These are phyloP conservation scores for Hymenoscyphus occultus DNA, from an alignment of 2,329 filamentous ascomycete species.

Conservation along the genomic window DNA sequence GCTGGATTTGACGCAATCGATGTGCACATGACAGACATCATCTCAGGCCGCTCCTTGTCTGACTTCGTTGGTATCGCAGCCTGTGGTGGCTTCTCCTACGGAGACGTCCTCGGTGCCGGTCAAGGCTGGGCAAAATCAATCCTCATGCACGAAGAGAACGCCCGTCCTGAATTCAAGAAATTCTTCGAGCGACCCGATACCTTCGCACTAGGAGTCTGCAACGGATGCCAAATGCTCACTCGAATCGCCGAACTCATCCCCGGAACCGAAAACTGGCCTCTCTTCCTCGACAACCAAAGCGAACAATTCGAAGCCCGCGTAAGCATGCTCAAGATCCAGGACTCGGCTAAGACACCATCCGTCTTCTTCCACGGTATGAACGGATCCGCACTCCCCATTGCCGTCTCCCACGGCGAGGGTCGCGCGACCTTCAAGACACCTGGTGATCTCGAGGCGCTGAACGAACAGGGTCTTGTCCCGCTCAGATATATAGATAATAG, in stretches of 20 bases:
- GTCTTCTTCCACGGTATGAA: slow-evolving; percentile 91
- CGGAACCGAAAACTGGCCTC: slow-evolving; percentile 79
- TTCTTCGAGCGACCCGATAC: slow-evolving; percentile 91
- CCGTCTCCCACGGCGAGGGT: slow-evolving; percentile 88
- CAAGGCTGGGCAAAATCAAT: slow-evolving; percentile 96
- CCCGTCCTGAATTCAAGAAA: slow-evolving; percentile 70
- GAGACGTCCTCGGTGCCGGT: slow-evolving; percentile 83
- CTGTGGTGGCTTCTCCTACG: slow-evolving; percentile 97
- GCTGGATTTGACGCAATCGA: slow-evolving; percentile 91
- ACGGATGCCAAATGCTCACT: slow-evolving; percentile 93
- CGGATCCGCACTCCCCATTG: slow-evolving; percentile 78
- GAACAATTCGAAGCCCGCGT: slow-evolving; percentile 89
- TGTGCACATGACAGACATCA: slow-evolving; percentile 94
- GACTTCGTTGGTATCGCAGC: slow-evolving; percentile 86
- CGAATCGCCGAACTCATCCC: slow-evolving; percentile 81
- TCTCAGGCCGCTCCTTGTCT: slow-evolving; percentile 72
- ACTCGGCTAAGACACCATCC: slow-evolving; percentile 57
- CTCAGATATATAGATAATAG: slow-evolving; percentile 85
- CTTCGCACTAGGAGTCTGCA: slow-evolving; percentile 92
- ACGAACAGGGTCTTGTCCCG: slow-evolving; percentile 66
- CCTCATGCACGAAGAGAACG: slow-evolving; percentile 72
- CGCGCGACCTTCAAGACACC: slow-evolving; percentile 67
- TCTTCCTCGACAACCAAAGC: slow-evolving; percentile 78
- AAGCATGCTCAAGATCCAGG: slow-evolving; percentile 77
- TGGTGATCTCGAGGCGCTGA: slow-evolving; percentile 52